phyloP scores from a whole-genome alignment of 2,329 filamentous ascomycete species.

The Rhynchosporium graminicola region DNA sequence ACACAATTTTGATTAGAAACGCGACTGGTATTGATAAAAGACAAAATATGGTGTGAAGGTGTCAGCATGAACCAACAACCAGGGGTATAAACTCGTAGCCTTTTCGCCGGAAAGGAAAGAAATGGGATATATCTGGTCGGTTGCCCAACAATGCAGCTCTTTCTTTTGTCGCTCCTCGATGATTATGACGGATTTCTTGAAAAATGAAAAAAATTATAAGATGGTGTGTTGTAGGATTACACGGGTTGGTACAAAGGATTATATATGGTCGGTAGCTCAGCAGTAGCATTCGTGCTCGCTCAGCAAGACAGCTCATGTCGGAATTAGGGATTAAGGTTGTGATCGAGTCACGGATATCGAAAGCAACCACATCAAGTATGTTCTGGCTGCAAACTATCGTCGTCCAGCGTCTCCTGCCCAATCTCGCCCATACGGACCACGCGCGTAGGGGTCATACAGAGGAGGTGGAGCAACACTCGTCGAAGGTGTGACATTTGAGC shows the following conservation, averaged over 20 bases:
- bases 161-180: conserved; percentile 15
- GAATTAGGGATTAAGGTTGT: not conserved
- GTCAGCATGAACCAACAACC: conserved; percentile 20
- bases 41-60: conserved; percentile 17
- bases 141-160: conserved; percentile 29
- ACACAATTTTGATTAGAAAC: not conserved
- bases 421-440: conserved; percentile 33
- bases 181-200: conserved; percentile 17
- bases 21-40: conserved; percentile 5
- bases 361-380: not conserved
- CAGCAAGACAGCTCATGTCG: conserved; percentile 13
- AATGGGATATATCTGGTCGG: conserved; percentile 22
- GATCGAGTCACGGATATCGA: not conserved
- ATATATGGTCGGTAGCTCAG: conserved; percentile 15
- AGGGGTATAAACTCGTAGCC: conserved; percentile 27
- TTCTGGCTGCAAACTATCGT: conserved; percentile 20
- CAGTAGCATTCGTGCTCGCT: conserved; percentile 1
- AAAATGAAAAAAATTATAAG: conserved; percentile 11
- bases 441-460: conserved; percentile 34
- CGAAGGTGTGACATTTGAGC: conserved; percentile 24
- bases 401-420: conserved; percentile 35
- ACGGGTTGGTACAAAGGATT: conserved; percentile 26
- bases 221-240: conserved; percentile 26
- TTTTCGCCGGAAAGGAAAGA: conserved; percentile 11
- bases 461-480: conserved; percentile 29